Evolutionary conservation across 495 filamentous ascomycete species (phyloP).

Genomic region (Oidiodendron maius): DNA sequence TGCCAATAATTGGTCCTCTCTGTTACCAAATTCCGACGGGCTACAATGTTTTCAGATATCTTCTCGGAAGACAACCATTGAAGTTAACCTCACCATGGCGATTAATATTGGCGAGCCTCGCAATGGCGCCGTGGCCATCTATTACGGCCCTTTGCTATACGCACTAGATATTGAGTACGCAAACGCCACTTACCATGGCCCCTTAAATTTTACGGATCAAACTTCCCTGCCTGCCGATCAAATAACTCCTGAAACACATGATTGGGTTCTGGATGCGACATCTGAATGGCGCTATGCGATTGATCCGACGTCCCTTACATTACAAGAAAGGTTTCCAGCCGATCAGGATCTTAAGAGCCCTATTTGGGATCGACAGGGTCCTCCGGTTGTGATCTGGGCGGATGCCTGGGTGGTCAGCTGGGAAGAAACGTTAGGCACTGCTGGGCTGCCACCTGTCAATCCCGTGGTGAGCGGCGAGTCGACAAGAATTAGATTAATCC

Average conservation of each 20-base stretch:
- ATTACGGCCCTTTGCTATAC: slow-evolving; percentile 45
- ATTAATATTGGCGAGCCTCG: slow-evolving; percentile 33
- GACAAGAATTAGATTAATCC: slow-evolving; percentile 41
- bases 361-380: no score
- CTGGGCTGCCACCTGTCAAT: background rate
- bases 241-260: background rate
- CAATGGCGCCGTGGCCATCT: slow-evolving; percentile 37
- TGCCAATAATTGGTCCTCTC: background rate
- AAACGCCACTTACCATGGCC: background rate
- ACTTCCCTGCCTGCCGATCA: background rate
- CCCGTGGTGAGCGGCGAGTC: slow-evolving; percentile 20
- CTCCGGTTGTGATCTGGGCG: no score
- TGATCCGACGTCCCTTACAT: no score
- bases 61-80: background rate
- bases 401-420: no score
- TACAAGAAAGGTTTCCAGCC: no score
- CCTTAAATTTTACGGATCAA: background rate
- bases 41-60: background rate
- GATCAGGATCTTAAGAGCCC: no score
- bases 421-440: no score
- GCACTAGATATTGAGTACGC: slow-evolving; percentile 32
- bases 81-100: background rate
- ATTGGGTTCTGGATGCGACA: background rate
- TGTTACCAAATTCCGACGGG: background rate
- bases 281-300: no score